phyloP scores from a whole-genome alignment of 768 basidiomycete genomes.

The Rhizopogon sp. region DNA sequence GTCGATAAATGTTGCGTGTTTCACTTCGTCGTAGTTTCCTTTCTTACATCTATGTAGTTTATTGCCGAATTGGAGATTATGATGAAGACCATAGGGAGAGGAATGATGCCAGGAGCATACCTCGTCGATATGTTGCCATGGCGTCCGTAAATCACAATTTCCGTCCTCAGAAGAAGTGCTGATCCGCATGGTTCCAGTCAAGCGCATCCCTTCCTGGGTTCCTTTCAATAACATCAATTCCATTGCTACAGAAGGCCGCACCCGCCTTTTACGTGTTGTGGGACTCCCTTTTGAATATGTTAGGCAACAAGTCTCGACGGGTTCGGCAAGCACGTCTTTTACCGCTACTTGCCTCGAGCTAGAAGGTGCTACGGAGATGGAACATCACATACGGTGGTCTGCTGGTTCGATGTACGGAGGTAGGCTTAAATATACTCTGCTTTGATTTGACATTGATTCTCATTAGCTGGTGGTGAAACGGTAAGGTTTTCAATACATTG shows the following conservation, averaged over 20 bases:
- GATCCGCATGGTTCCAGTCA: slow-evolving; percentile 9
- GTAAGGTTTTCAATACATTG: not conserved
- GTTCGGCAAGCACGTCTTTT: not conserved
- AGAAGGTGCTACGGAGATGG: not conserved
- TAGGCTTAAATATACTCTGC: not conserved
- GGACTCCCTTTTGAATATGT: slow-evolving; percentile 3
- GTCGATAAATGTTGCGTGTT: not conserved
- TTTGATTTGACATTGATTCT: not conserved
- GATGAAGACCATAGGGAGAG: not conserved
- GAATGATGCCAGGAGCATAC: slow-evolving; percentile 2
- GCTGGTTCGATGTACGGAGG: slow-evolving; percentile 7
- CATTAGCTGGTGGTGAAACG: slow-evolving; percentile 1
- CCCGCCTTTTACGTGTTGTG: not conserved
- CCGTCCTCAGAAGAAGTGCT: not conserved
- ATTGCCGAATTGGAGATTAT: slow-evolving; percentile 1
- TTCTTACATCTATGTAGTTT: not conserved
- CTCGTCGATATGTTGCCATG: not conserved
- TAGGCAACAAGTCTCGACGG: not conserved
- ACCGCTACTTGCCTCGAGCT: not conserved
- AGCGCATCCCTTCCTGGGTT: slow-evolving; percentile 12
- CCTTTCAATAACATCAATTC: slow-evolving; percentile 9
- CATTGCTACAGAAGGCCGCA: not conserved
- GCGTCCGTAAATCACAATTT: not conserved
- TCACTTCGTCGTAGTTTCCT: not conserved
- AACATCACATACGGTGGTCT: slow-evolving; percentile 3